These are phyloP conservation scores for Luvunga scandens DNA, from an alignment of 345 rosid genomes.

Conservation along the genomic window DNA sequence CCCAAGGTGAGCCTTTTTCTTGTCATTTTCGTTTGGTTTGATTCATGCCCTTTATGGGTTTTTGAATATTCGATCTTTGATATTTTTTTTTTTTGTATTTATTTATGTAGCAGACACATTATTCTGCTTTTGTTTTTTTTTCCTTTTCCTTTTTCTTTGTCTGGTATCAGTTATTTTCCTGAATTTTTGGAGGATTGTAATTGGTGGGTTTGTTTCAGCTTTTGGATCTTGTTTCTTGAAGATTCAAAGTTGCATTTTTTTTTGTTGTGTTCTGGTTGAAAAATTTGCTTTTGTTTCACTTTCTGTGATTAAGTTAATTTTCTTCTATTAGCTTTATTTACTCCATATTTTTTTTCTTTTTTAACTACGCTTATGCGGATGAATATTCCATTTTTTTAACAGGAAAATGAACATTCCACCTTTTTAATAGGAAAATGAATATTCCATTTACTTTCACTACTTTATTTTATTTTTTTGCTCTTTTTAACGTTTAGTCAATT, in stretches of 20 bases:
- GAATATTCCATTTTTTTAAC: background rate
- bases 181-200: background rate
- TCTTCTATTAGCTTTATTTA: background rate
- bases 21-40: slow-evolving; percentile 7
- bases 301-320: background rate
- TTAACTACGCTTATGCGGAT: background rate
- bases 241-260: background rate
- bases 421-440: background rate
- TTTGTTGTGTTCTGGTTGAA: background rate
- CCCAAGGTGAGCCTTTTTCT: slow-evolving; percentile 48
- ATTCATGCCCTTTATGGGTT: background rate
- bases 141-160: background rate
- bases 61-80: background rate
- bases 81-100: background rate
- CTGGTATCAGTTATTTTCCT: background rate
- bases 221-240: slow-evolving; percentile 2
- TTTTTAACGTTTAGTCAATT: background rate
- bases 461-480: background rate
- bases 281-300: background rate
- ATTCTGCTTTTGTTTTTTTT: background rate
- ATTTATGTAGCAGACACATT: background rate
- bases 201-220: too few species aligned
- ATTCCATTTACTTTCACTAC: background rate
- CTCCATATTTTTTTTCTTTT: background rate
- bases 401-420: background rate